Base-by-base conservation (phyloP, 1,284 basidiomycete genomes). In the Ceratobasidium sp. region DNA sequence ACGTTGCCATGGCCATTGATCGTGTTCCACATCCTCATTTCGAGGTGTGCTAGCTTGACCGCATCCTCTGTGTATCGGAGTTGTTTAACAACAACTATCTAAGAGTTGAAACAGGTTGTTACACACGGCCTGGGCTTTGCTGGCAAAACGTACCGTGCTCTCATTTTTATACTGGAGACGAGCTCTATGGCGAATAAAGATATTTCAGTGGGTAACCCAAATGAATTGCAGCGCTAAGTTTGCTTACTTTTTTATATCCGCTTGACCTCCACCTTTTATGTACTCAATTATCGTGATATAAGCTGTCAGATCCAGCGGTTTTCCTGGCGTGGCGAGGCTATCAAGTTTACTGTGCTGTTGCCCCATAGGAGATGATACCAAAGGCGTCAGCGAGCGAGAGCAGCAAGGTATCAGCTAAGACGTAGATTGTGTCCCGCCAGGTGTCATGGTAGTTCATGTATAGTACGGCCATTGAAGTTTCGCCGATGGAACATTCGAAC, bases 201-300 rank as follows among this genome's bases (percentile, higher is more conserved):
- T 68, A 23, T 4, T 13, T 3, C 15, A 9, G 6, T 33, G 33
- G 4, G 33, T 33, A 33, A 33, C 33, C 33, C 33, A 33, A 33
- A 33, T 33, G 33, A 33, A 33, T 33, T 33, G 33, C 33, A 33
- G 33, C 33, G 33, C 33, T 4, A 4, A 33, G 33, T 33, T 49
- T 49, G 46, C 46, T 53, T 26, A 68, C 66, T 68, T 68, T 15
- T 26, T 53, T 9, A 68, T 39, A 55, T 68, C 66, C 0, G 66
- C 66, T 46, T 68, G 66, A 18, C 49, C 66, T 55, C 66, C 66
- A 20, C 66, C 66, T n/a, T 68, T 68, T 51, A 68, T 28, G 20
- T 68, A 55, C 12, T 68, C 66, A 18, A 68, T 26, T 4, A 53
- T 39, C 4, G 66, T 68, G 44, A 51, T 15, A 68, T 46, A 46